A percentile compares a stretch with the other conserved stretches of the same genome.
These are phyloP conservation scores for Plasmodium gallinaceum DNA, from an alignment of 169 alveolate species.

Conservation along the genomic window DNA sequence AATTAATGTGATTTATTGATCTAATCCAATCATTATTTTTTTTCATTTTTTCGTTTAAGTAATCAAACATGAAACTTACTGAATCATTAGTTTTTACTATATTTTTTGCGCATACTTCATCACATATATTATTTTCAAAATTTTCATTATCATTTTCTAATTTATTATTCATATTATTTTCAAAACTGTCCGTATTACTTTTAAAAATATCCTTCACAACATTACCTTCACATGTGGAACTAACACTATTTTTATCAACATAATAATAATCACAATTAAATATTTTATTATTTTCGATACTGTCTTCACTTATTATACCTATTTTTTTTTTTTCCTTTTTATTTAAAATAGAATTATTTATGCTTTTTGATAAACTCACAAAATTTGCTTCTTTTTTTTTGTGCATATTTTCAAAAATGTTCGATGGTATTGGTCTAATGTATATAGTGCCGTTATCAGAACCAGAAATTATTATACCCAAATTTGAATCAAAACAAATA, in stretches of 20 bases:
- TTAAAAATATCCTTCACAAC: neutral
- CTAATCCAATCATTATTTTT: constrained; percentile 71
- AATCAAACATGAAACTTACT: constrained; percentile 11
- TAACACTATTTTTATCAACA: neutral
- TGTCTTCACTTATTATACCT: neutral
- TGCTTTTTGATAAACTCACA: neutral
- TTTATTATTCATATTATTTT: neutral
- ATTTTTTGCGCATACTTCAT: neutral
- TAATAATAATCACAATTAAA: neutral
- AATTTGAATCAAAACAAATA: constrained; percentile 25
- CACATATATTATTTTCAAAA: neutral
- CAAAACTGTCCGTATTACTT: neutral
- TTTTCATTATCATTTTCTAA: neutral
- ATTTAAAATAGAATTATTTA: neutral
- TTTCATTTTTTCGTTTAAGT: constrained; percentile 21
- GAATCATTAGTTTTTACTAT: neutral
- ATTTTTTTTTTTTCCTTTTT: neutral
- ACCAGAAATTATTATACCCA: constrained; percentile 15
- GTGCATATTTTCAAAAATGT: neutral
- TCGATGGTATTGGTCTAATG: constrained; percentile 4
- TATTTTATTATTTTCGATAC: neutral
- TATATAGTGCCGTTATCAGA: constrained; percentile 44
- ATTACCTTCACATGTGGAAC: neutral
- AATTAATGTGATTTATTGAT: constrained; percentile 43
- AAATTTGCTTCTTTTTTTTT: neutral